These are phyloP conservation scores for Aspergillus ochraceoroseus DNA, from an alignment of 2,329 filamentous ascomycete genomes.

Conservation along the genomic window DNA sequence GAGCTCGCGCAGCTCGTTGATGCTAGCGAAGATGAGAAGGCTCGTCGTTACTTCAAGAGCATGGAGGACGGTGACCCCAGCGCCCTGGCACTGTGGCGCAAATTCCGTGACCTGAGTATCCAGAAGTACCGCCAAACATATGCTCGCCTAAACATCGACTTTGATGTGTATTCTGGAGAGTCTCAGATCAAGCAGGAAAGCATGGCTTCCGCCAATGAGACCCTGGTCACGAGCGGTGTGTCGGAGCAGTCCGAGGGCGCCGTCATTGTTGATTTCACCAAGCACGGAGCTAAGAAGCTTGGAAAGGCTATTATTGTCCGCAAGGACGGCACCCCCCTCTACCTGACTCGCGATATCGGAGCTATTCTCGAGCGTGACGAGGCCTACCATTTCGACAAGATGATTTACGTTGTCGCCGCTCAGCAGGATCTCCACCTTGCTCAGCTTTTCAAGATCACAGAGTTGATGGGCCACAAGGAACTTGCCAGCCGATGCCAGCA, in stretches of 20 bases:
- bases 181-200: conserved; percentile 61
- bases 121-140: conserved; percentile 62
- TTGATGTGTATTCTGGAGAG: conserved; percentile 65
- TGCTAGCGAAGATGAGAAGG: conserved; percentile 56
- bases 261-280: conserved; percentile 63
- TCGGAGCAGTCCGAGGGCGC: conserved; percentile 63
- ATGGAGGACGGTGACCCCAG: conserved; percentile 60
- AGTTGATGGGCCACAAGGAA: conserved; percentile 58
- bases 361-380: conserved; percentile 60
- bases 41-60: conserved; percentile 61
- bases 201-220: conserved; percentile 56
- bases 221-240: conserved; percentile 56
- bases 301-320: conserved; percentile 63
- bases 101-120: conserved; percentile 61
- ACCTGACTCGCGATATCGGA: conserved; percentile 65
- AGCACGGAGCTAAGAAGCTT: conserved; percentile 63
- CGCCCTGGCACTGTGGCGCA: conserved; percentile 58
- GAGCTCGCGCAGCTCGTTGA: conserved; percentile 48
- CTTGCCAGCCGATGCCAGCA: conserved; percentile 57
- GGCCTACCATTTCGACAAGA: conserved; percentile 60
- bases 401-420: conserved; percentile 62
- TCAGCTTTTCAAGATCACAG: conserved; percentile 61
- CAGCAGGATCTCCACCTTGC: conserved; percentile 62
- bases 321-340: conserved; percentile 63
- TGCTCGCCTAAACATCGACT: conserved; percentile 59